A percentile compares a stretch with the other conserved stretches of the same genome.
Conservation (phyloP, 2,329 filamentous ascomycete species). For the Talaromyces funiculosus region DNA sequence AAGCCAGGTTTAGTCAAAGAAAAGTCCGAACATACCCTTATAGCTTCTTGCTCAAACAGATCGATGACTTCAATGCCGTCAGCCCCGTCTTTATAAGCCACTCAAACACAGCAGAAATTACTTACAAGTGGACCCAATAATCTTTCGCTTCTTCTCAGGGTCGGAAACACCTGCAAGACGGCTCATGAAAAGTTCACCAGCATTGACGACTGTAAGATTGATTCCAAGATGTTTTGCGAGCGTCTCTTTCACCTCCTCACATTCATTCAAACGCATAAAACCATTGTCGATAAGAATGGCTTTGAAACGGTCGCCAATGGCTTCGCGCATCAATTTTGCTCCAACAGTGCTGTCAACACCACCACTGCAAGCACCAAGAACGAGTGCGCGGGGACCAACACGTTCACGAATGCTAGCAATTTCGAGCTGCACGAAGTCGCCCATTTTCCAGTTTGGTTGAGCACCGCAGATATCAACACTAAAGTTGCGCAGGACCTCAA, state of each 20-base stretch:
- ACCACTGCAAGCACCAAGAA: conserved; percentile 72
- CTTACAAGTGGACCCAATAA: conserved; percentile 60
- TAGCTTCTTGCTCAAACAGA: conserved; percentile 74
- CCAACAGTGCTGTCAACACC: conserved; percentile 89
- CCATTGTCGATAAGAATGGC: conserved; percentile 83
- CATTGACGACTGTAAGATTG: conserved; percentile 84
- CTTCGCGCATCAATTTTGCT: conserved; percentile 77
- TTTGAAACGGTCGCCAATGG: conserved; percentile 65
- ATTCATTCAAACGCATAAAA: conserved; percentile 80
- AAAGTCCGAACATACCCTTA: conserved; percentile 25
- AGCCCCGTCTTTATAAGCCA: not conserved
- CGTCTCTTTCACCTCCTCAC: conserved; percentile 71
- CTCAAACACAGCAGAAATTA: not conserved
- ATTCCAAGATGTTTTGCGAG: conserved; percentile 76
- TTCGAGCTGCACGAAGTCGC: conserved; percentile 73
- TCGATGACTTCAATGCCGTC: conserved; percentile 57
- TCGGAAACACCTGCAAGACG: conserved; percentile 69
- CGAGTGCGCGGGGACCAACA: conserved; percentile 76
- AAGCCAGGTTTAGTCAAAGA: not conserved
- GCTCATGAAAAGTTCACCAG: conserved; percentile 67
- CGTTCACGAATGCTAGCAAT: conserved; percentile 72
- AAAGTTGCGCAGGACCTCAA: conserved; percentile 72
- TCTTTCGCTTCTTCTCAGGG: conserved; percentile 84
- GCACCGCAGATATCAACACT: conserved; percentile 75
- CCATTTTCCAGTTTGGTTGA: conserved; percentile 76